A percentile compares a stretch with the other conserved stretches of the same genome.
Evolutionary conservation across 805 yeast genomes (phyloP).

Genomic region (Candida gorgasii): DNA sequence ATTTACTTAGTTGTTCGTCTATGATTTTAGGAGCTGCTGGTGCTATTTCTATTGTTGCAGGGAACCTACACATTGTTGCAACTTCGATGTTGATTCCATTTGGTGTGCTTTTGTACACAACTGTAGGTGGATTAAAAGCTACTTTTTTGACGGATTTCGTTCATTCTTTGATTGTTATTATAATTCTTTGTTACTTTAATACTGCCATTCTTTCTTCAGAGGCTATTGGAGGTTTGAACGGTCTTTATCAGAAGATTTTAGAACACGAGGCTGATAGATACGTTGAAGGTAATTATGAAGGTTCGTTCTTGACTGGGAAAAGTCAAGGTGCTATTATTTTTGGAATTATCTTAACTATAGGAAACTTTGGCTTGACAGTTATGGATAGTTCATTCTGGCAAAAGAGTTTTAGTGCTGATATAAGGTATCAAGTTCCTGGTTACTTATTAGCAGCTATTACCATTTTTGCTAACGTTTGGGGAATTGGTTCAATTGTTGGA

Average conservation of each 20-base stretch:
- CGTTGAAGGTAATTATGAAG: slow-evolving; percentile 33
- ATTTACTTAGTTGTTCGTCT: slow-evolving; percentile 25
- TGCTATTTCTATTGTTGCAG: slow-evolving; percentile 29
- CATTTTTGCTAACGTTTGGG: slow-evolving; percentile 36
- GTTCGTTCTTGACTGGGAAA: slow-evolving; percentile 37
- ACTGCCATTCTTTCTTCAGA: slow-evolving; percentile 27
- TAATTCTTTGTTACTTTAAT: slow-evolving; percentile 27
- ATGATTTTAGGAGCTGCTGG: slow-evolving; percentile 31
- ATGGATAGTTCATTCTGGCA: slow-evolving; percentile 45
- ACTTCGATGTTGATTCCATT: slow-evolving; percentile 30
- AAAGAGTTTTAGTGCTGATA: slow-evolving; percentile 37
- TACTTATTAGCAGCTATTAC: slow-evolving; percentile 33
- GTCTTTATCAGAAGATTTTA: slow-evolving; percentile 24
- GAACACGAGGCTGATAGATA: slow-evolving; percentile 21
- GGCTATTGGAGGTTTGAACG: slow-evolving; percentile 29
- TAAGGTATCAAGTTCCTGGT: slow-evolving; percentile 38
- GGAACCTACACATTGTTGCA: slow-evolving; percentile 28
- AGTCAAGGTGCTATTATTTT: slow-evolving; percentile 35
- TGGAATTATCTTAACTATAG: slow-evolving; percentile 34
- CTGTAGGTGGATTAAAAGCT: slow-evolving; percentile 52
- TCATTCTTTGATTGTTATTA: slow-evolving; percentile 25
- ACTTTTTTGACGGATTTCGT: slow-evolving; percentile 51
- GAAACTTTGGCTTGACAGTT: slow-evolving; percentile 39
- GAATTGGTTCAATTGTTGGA: slow-evolving; percentile 37
- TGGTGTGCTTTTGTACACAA: slow-evolving; percentile 48